A percentile compares a stretch with the other conserved stretches of the same genome.
phyloP scores from a whole-genome alignment of 495 filamentous ascomycete species.

The Penicillium angulare region DNA sequence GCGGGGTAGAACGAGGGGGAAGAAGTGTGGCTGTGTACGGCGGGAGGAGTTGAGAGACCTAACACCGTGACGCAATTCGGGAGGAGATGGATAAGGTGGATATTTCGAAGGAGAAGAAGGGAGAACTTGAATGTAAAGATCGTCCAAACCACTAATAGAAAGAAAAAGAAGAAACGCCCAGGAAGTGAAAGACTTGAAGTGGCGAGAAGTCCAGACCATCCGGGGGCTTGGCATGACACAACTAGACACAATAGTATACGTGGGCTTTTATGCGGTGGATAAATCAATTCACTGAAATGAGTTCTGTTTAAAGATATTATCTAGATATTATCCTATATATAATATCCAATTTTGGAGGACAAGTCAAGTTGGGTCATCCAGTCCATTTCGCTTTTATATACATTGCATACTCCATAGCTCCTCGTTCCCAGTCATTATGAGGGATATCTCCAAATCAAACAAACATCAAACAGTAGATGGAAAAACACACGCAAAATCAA shows the following conservation, averaged over 20 bases:
- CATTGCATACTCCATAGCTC: not conserved
- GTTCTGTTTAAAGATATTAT: too few species aligned
- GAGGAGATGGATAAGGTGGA: constrained; percentile 2
- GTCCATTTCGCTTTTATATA: not conserved
- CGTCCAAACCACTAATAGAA: not conserved
- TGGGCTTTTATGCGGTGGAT: too few species aligned
- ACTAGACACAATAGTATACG: not conserved
- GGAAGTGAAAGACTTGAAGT: constrained; percentile 3
- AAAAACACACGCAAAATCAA: not conserved
- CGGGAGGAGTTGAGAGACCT: constrained; percentile 3
- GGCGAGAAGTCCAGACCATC: constrained; percentile 19
- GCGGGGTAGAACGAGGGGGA: constrained; percentile 25
- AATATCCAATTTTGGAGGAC: too few species aligned
- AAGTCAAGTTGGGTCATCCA: not conserved
- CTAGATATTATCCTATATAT: too few species aligned
- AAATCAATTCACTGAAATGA: too few species aligned
- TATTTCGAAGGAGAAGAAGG: not conserved
- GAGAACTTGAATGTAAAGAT: not conserved
- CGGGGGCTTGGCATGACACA: constrained; percentile 8
- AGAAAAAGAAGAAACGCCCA: not conserved
- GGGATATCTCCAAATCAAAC: not conserved
- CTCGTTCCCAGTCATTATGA: constrained; percentile 1
- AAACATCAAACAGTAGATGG: not conserved
- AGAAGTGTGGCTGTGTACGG: constrained; percentile 23
- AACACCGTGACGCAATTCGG: not conserved